phyloP scores from a whole-genome alignment of 805 yeast species.

The Kuraishia capsulata region DNA sequence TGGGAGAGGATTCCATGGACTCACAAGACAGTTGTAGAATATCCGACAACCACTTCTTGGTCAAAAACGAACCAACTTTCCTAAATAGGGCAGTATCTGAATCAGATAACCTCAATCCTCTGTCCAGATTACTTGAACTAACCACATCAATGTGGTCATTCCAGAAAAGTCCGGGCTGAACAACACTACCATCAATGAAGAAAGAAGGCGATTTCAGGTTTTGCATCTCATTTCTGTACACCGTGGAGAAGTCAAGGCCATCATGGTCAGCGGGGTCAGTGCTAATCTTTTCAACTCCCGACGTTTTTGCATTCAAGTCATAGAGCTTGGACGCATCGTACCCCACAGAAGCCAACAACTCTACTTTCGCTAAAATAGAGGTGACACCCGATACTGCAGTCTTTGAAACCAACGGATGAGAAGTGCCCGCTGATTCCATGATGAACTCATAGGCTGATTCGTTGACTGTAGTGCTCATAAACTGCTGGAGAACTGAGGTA shows the following conservation, averaged over 20 bases:
- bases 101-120: constrained; percentile 21
- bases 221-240: constrained; percentile 39
- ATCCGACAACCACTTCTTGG: constrained; percentile 48
- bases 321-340: constrained; percentile 38
- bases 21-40: constrained; percentile 45
- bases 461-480: constrained; percentile 36
- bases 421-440: constrained; percentile 38
- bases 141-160: constrained; percentile 43
- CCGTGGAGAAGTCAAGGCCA: constrained; percentile 11
- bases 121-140: constrained; percentile 17
- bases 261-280: no score
- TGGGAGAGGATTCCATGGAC: constrained; percentile 61
- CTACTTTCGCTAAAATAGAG: constrained; percentile 37
- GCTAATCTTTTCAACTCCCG: constrained; percentile 30
- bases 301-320: constrained; percentile 24
- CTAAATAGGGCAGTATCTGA: constrained; percentile 33
- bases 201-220: constrained; percentile 36
- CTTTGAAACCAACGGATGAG: constrained; percentile 61
- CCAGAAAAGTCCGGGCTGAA: constrained; percentile 74
- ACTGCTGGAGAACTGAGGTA: constrained; percentile 43
- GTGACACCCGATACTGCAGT: constrained; percentile 53
- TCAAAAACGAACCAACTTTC: constrained; percentile 34
- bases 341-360: constrained; percentile 32
- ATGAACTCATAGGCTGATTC: constrained; percentile 32
- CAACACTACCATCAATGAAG: constrained; percentile 48